Percentiles rank a stretch among this genome's conserved stretches.
These are phyloP conservation scores for Ettlia oleoabundans DNA, from an alignment of 139 green algal species.

Conservation along the genomic window DNA sequence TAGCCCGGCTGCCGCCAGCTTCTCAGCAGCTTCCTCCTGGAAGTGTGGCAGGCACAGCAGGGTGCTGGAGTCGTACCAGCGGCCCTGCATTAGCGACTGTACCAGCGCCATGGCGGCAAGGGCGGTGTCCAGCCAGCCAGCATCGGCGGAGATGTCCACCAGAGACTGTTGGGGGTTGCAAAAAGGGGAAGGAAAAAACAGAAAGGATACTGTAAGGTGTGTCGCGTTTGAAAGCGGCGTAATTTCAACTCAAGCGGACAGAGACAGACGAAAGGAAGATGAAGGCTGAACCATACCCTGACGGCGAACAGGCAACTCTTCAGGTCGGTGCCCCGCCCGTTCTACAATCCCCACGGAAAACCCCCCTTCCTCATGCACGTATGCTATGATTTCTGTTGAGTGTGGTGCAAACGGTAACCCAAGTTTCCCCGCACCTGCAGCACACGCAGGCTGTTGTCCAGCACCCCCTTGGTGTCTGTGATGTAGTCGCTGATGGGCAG, in stretches of 20 bases:
- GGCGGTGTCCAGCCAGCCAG: constrained; percentile 80
- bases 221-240: no score
- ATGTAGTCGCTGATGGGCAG: constrained; percentile 95
- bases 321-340: no score
- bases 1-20: constrained; percentile 50
- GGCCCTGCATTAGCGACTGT: constrained; percentile 89
- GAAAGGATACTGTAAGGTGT: neutral
- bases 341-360: no score
- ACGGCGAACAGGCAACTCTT: no score
- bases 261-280: no score
- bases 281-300: no score
- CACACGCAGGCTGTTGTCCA: constrained; percentile 93
- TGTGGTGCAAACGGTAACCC: neutral
- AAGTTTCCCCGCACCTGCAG: constrained; percentile 62
- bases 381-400: no score
- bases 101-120: constrained; percentile 83
- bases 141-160: constrained; percentile 85
- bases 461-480: constrained; percentile 91
- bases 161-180: constrained; percentile 81
- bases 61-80: constrained; percentile 76
- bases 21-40: constrained; percentile 4
- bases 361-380: no score
- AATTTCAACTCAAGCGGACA: no score
- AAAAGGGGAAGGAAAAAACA: no score
- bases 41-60: constrained; percentile 83